Base-by-base conservation (phyloP, 768 basidiomycete species). In the Boletus subparvulus region DNA sequence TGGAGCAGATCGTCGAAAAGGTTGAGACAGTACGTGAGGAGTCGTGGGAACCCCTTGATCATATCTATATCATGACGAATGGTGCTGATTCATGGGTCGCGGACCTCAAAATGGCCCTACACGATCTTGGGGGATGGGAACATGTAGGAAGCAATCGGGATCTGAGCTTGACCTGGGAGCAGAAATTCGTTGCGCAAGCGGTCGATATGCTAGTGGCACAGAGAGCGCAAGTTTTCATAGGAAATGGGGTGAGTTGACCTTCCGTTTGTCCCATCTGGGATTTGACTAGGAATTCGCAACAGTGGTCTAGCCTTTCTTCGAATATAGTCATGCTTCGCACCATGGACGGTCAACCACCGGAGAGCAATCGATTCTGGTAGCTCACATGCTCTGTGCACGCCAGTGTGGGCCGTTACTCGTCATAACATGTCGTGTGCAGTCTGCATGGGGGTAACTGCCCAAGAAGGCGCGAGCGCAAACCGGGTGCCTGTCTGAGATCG, bases 181-280 rank as follows among this genome's bases (percentile, higher is more conserved):
- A 82, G 62, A 65, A 66, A 50, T 77, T 72, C 44, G 74, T 79
- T n/a, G 69, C 69, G 0, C 77, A 80, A 61, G 77, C 76, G 44
- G 59, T 82, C 37, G 82, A 83, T 58, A 83, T 83, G 79, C 65
- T 75, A 12, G 71, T 82, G 40, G 79, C 76, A 2, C 65, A 74
- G 55, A 67, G 70, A 50, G 79, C 79, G 6, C 78, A 81, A 52
- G 71, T 76, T 26, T 78, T 83, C 62, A 67, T 82, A 37, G 82
- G 80, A 8, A 83, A 83, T 46, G 82, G 81, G 65, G 79, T 79
- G 54, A 63, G 79, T 66, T 6, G 9, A 45, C 13, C n/a, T 10
- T 52, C 47, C 3, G 9, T 33, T 21, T 4, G n/a, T 33, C 19
- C 3, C n/a, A 16, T 43, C 21, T 37, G 36, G 16, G 11, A 42